Base-by-base conservation (phyloP, 495 filamentous ascomycete species). In the Aspergillus asperescens region DNA sequence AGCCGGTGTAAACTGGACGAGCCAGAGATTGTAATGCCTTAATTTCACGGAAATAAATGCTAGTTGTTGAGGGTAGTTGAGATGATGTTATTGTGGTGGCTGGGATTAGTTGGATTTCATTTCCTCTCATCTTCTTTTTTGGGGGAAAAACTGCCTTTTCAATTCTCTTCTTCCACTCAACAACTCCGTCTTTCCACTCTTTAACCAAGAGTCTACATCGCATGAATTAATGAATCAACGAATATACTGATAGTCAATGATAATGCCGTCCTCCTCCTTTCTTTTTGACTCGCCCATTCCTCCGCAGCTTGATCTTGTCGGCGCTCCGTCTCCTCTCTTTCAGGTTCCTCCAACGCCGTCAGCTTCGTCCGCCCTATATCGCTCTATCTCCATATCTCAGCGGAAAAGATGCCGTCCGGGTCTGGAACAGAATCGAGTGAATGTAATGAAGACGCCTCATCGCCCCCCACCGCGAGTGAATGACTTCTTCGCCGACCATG, bases 311-410 rank as follows among this genome's bases (percentile, higher is more conserved):
- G 83, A 79, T 70, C 77, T 60, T 65, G 79, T 64, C 29, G 78
- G 73, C 49, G 70, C 77, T 23, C 75, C 71, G 53, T 80, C 79
- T 4, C 77, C 80, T 49, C 68, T 90, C 59, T 90, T 89, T 63
- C 85, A 82, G 52, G 79, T 85, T 2, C 86, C 87, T 4, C 65
- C 70, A n/a, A 81, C 86, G 13, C 77, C 81, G 4, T 83, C 84
- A 4, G 72, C 80, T 2, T 80, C 82, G 7, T 80, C 74, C 22
- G 82, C 84, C 7, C 58, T 81, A 15, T 81, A 84, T 57, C 69
- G 70, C 52, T 83, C 82, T 7, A 80, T 82, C 7, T 83, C 76
- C 35, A 55, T 81, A 20, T 62, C 62, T 3, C 58, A 52, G 52
- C 73, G 75, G 35, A 78, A 80, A 57, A 69, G 76, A 38, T 53